Evolutionary conservation across 2,329 filamentous ascomycete genomes (phyloP), one percentile per base, ranked within the genome.

Genomic region (Colletotrichum phormii): DNA sequence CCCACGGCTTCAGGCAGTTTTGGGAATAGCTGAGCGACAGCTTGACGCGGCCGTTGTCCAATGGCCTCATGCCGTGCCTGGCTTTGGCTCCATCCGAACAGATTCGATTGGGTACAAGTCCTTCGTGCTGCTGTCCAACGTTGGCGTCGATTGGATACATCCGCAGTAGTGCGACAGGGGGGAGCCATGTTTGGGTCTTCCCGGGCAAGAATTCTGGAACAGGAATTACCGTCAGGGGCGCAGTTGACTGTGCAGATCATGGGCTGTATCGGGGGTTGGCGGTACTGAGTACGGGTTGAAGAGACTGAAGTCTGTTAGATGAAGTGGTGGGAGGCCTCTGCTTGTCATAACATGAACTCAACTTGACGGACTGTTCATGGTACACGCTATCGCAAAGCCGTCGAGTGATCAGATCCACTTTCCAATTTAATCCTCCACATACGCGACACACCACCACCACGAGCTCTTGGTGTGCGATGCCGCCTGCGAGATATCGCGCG

Each of bases 181-280:
- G 18, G 42, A 42, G 29, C 33, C 51, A 22, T 60, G 59, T 37
- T 62, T 55, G 67, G 53, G 65, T 29, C 35, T 51, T 64, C 66
- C 54, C 37, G 29, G 35, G 37, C 24, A 37, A 61, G 66, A 57
- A 72, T 64, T 29, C 70, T 65, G 70, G 70, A 73, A 73, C 71
- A 62, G 72, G 62, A 66, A 53, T 59, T 55, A 72, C 53, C 67
- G 68, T 71, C 67, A 72, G 71, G 62, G 71, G 71, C 71, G 67
- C 62, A 73, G 71, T 71, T 54, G 57, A 59, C 53, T 55, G 62
- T 35, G 67, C 51, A 62, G 71, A 73, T 67, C 71, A 46, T 54
- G 53, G 12, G 35, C 69, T 22, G 18, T 22, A 65, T 51, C 33
- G 54, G 46, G 37, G 11, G 42, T 12, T 15, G 37, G 35, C 57